A percentile compares a stretch with the other conserved stretches of the same genome.
Conservation (phyloP, 2,329 filamentous ascomycete genomes). For the Microsporum audouinii region DNA sequence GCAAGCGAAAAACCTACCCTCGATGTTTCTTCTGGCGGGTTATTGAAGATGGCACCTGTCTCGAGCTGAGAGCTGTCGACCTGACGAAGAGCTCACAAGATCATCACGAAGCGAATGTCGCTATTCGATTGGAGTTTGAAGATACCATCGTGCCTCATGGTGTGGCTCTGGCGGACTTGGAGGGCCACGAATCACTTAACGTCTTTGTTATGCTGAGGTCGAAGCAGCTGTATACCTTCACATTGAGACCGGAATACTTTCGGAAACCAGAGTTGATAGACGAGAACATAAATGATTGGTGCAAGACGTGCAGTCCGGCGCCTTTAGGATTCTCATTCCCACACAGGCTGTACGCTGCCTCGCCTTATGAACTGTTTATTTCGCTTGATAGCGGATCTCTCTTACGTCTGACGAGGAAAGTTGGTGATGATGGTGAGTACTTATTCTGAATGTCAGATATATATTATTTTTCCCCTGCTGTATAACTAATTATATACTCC, state of each 20-base stretch:
- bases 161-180: conserved; percentile 68
- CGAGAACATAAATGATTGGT: conserved; percentile 61
- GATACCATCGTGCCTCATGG: conserved; percentile 63
- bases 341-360: conserved; percentile 68
- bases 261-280: conserved; percentile 57
- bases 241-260: conserved; percentile 73
- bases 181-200: conserved; percentile 64
- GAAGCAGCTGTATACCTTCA: conserved; percentile 74
- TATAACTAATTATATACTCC: neutral
- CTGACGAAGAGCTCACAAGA: conserved; percentile 57
- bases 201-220: conserved; percentile 68
- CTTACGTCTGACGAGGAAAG: conserved; percentile 56
- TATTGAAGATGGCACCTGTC: conserved; percentile 62
- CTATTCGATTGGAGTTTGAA: conserved; percentile 66
- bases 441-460: neutral
- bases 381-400: conserved; percentile 44
- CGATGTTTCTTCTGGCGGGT: conserved; percentile 86
- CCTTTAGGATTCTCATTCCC: conserved; percentile 66
- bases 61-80: conserved; percentile 77
- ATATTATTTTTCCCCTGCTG: neutral
- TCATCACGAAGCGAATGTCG: conserved; percentile 56
- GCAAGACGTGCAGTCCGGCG: conserved; percentile 61
- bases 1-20: conserved; percentile 62
- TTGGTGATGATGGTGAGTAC: conserved; percentile 39
- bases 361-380: conserved; percentile 61